Conservation (phyloP, 495 filamentous ascomycete genomes). For the Pseudotulostoma volvatum region DNA sequence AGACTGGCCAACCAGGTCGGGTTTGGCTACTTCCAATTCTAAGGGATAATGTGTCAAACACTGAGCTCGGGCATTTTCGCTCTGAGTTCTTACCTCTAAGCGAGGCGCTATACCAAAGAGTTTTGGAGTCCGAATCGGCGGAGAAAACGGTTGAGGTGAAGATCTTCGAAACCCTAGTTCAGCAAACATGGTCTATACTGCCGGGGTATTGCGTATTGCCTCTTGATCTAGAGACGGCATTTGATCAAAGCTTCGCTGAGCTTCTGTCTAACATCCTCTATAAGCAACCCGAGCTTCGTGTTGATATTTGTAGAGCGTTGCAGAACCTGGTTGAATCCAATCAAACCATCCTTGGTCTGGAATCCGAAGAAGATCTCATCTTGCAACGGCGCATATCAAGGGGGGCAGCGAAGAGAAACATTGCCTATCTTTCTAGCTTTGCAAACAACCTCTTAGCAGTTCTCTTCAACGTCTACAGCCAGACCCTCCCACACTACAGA, state of each 20-base stretch:
- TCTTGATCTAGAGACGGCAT: constrained; percentile 54
- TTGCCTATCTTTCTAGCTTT: constrained; percentile 60
- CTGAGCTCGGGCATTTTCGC: constrained; percentile 70
- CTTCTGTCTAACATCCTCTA: constrained; percentile 82
- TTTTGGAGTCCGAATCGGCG: constrained; percentile 57
- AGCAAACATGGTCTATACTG: constrained; percentile 89
- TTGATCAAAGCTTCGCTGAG: constrained; percentile 86
- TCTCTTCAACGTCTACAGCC: constrained; percentile 93
- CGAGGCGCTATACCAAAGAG: constrained; percentile 73
- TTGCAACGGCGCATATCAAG: constrained; percentile 58
- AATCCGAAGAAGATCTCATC: constrained; percentile 46
- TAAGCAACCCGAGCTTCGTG: constrained; percentile 70
- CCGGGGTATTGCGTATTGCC: constrained; percentile 91
- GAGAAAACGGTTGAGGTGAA: constrained; percentile 89
- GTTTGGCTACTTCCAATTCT: constrained; percentile 91
- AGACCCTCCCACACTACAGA: constrained; percentile 82
- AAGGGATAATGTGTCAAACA: constrained; percentile 70
- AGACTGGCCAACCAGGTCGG: constrained; percentile 59
- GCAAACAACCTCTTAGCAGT: constrained; percentile 82
- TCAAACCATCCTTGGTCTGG: constrained; percentile 49
- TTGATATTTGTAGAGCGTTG: constrained; percentile 71
- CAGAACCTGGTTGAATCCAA: constrained; percentile 84
- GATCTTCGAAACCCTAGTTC: constrained; percentile 90
- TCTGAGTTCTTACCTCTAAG: constrained; percentile 75
- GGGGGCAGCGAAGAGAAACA: constrained; percentile 54